Percentiles rank a stretch among this genome's conserved stretches.
Evolutionary conservation across 108 stramenopile species (phyloP).

Genomic region (Fragilariopsis cylindrus): DNA sequence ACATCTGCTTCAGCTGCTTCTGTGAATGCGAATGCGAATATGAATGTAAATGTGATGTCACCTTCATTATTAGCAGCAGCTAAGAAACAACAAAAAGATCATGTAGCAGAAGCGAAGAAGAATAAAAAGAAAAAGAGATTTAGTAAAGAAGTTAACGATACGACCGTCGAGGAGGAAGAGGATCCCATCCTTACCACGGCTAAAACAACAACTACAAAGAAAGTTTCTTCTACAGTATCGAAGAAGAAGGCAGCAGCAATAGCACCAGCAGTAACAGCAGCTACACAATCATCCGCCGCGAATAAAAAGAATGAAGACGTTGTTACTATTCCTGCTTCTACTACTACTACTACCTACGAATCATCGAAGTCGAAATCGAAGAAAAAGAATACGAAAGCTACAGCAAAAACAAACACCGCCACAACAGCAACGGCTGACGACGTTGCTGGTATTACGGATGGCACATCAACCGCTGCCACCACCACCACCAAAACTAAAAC

Average conservation of each 20-base stretch:
- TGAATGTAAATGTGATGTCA: background rate
- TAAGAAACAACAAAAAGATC: background rate
- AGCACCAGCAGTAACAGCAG: background rate
- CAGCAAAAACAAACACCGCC: conserved; percentile 2
- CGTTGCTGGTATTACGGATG: background rate
- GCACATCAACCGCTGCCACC: background rate
- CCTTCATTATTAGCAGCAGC: background rate
- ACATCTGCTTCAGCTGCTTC: too few species aligned
- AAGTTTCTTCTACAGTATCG: background rate
- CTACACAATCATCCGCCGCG: background rate
- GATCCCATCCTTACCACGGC: too few species aligned
- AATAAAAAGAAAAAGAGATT: background rate
- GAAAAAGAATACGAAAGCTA: background rate
- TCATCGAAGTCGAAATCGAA: conserved; percentile 1
- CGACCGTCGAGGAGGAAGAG: background rate
- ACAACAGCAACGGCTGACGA: background rate
- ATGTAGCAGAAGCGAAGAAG: background rate
- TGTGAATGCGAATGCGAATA: background rate
- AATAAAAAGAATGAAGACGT: background rate
- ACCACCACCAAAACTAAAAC: background rate
- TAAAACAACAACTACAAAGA: background rate
- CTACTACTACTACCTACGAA: background rate
- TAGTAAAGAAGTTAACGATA: background rate
- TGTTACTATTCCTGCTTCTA: background rate
- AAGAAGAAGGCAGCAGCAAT: background rate